These are phyloP conservation scores for Saccharomyces paradoxus DNA, from an alignment of 805 yeast genomes.

Conservation along the genomic window DNA sequence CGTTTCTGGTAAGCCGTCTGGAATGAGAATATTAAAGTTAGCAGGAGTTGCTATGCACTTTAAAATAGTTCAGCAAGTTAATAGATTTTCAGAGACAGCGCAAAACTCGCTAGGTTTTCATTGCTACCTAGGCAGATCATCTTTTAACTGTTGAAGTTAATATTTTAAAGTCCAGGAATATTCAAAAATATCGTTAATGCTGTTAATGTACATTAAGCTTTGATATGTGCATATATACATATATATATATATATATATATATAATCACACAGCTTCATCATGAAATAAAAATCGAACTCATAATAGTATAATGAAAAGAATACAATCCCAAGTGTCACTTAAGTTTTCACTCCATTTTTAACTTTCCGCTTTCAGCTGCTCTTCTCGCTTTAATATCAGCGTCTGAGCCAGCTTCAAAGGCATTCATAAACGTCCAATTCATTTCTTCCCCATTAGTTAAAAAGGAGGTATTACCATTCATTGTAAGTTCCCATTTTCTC, in stretches of 20 bases:
- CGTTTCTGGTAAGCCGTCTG: background rate
- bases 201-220: background rate
- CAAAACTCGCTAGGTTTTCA: background rate
- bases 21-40: background rate
- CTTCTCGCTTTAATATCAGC: slow-evolving; percentile 61
- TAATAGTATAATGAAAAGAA: background rate
- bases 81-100: background rate
- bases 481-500: slow-evolving; percentile 45
- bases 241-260: too few species aligned
- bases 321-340: background rate
- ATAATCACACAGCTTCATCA: background rate
- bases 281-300: background rate
- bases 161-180: background rate
- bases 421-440: slow-evolving; percentile 79
- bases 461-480: slow-evolving; percentile 67
- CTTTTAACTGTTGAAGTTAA: background rate
- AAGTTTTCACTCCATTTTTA: background rate
- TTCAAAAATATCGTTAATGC: background rate
- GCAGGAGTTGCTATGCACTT: background rate
- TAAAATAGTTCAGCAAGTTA: background rate
- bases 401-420: slow-evolving; percentile 78
- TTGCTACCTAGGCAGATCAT: background rate
- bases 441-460: slow-evolving; percentile 75
- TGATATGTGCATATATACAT: background rate
- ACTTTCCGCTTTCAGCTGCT: slow-evolving; percentile 10